These are phyloP conservation scores for Phytophthora brassicae DNA, from an alignment of 352 stramenopile species.

Conservation along the genomic window DNA sequence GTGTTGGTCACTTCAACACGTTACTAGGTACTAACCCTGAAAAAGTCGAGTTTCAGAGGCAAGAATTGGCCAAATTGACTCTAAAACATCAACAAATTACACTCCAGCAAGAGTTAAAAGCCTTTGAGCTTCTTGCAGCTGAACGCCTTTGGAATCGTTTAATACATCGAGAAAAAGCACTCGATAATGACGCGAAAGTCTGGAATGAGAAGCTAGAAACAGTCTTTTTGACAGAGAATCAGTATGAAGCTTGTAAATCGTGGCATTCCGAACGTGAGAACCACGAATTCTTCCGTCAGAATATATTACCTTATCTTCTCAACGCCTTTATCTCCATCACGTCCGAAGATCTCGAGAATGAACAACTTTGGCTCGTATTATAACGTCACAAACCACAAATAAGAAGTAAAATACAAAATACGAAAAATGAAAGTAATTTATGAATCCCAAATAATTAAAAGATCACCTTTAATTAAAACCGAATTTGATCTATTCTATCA, in stretches of 20 bases:
- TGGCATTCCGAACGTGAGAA: constrained; percentile 16
- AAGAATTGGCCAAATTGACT: constrained; percentile 25
- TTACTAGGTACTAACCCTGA: constrained; percentile 9
- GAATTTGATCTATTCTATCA: constrained; percentile 36
- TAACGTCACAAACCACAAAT: constrained; percentile 9
- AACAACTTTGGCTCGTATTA: constrained; percentile 26
- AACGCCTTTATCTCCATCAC: constrained; percentile 27
- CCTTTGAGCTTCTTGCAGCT: constrained; percentile 36
- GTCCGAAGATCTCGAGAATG: constrained; percentile 16
- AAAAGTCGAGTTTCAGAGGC: not conserved
- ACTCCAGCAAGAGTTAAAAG: constrained; percentile 32
- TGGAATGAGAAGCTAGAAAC: constrained; percentile 15
- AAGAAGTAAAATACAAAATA: not conserved
- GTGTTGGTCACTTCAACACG: constrained; percentile 24
- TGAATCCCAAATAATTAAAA: too few species aligned
- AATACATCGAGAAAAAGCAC: constrained; percentile 33
- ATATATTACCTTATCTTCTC: constrained; percentile 26
- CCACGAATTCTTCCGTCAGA: constrained; percentile 19
- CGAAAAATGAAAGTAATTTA: constrained; percentile 25
- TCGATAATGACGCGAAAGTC: constrained; percentile 6
- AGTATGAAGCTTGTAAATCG: constrained; percentile 40
- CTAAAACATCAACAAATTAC: constrained; percentile 29
- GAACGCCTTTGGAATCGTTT: constrained; percentile 42
- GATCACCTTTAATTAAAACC: too few species aligned
- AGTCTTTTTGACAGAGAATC: constrained; percentile 39